Evolutionary conservation across 1,284 basidiomycete species (phyloP), one percentile per base, ranked within the genome.

Genomic region (Coniferiporia weirii): DNA sequence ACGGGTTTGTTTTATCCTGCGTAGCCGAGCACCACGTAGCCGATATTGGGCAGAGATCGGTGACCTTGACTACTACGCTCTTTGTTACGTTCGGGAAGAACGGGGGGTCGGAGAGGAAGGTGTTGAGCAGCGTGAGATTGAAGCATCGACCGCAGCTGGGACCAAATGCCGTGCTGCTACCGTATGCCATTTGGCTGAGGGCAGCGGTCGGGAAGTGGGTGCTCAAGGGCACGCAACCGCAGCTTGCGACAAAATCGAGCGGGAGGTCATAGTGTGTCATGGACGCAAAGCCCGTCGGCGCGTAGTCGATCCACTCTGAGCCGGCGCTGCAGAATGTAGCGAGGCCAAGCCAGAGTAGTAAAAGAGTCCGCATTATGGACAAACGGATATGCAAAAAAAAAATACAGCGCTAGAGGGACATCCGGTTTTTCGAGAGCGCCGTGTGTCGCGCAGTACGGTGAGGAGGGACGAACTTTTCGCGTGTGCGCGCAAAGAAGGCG

Each of bases 141-240:
- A 91, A 91, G 75, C 89, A 91, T 58, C 76, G 78, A 44, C 89
- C 89, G 66, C 89, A 91, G 3, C 78, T 79, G 44, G 87, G 83
- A 4, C 88, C 88, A 67, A 83, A 91, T n/a, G 79, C 78, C n/a
- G 73, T 77, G 63, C 80, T 84, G 67, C 84, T 87, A 0, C 89
- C 89, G 65, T 79, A 91, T 1, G 89, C 89, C 76, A 86, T 83
- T 66, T 89, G 84, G 60, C 77, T 87, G 64, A 91, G 71, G 7
- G 89, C 89, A 17, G 84, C 88, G 1, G 89, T 91, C 2, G 89
- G 88, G 66, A 84, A 89, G 66, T 84, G 75, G 32, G 87, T 88
- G 66, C 86, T 89, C 47, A 76, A 74, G 8, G 77, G 78, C 1
- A 81, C 84, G 68, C 89, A 91, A 57, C 89, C 89, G 65, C 81